Base-by-base conservation (phyloP, 1,284 basidiomycete genomes). In the Cutaneotrichosporon cavernicola region DNA sequence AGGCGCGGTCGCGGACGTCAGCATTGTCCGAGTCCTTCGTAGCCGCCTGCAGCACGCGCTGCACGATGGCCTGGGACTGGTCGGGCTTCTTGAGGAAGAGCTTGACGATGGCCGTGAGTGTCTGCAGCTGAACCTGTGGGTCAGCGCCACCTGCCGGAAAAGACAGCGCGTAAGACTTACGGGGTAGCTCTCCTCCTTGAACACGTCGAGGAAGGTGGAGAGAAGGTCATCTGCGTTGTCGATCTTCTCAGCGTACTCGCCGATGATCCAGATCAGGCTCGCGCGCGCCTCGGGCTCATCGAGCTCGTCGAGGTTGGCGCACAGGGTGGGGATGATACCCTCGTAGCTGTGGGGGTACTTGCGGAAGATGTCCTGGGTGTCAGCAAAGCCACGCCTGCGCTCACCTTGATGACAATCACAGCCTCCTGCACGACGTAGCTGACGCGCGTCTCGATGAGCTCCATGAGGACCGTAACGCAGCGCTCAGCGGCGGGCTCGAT, bases 1-100 rank as follows among this genome's bases (percentile, higher is more conserved):
- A 98, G 0, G 80, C 97, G 66, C 97, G 85, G 81, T 99, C 97
- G 36, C 97, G 87, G 50, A 97, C 84, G 82, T 99, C 97, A 7
- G 97, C 95, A 76, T 97, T 97, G 78, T 98, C 96, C 63, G 96
- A 88, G 70, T 98, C 91, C 78, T 99, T 97, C 3, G 97, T 99
- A 16, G 94, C 90, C 88, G 92, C 95, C 78, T 98, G 97, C 46
- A 99, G 83, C 13, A 99, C 91, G 73, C 93, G 94, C 78, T 95
- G 93, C 0, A 99, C 94, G 36, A 99, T 85, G 62, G 89, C 88
- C 75, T 96, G 96, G 13, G 91, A 88, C 32, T 88, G 88, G 53
- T 93, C 90, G 0, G 92, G 92, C 71, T 97, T 94, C 83, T 94
- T 94, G 70, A 99, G 87, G 83, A 99, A 99, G 43, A 98, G 84